These are phyloP conservation scores for Yamadazyma insecticola DNA, from an alignment of 805 yeast genomes.

Conservation along the genomic window DNA sequence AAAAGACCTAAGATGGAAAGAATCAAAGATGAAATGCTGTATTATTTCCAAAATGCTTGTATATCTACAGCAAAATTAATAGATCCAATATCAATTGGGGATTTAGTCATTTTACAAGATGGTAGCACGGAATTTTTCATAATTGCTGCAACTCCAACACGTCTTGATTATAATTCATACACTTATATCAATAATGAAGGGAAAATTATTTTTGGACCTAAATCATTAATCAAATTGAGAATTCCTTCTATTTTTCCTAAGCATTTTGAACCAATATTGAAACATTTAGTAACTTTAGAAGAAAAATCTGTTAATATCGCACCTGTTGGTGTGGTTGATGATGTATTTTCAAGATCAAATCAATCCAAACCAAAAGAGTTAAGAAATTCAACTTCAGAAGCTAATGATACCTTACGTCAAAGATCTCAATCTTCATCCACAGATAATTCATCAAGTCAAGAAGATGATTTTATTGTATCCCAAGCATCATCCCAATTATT, in stretches of 20 bases:
- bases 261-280: slow-evolving; percentile 16
- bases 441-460: slow-evolving; percentile 7
- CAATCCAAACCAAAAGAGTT: slow-evolving; percentile 17
- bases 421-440: slow-evolving; percentile 4
- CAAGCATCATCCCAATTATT: slow-evolving; percentile 32
- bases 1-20: background rate
- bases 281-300: slow-evolving; percentile 25
- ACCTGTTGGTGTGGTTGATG: slow-evolving; percentile 36
- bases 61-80: slow-evolving; percentile 13
- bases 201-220: slow-evolving; percentile 45
- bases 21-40: slow-evolving; percentile 1
- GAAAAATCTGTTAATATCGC: slow-evolving; percentile 26
- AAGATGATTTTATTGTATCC: slow-evolving; percentile 26
- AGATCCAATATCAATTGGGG: slow-evolving; percentile 47
- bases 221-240: slow-evolving; percentile 42
- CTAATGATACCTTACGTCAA: background rate
- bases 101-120: slow-evolving; percentile 51
- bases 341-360: slow-evolving; percentile 19
- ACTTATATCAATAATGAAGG: slow-evolving; percentile 58
- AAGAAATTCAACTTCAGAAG: slow-evolving; percentile 1
- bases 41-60: slow-evolving; percentile 11
- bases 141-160: slow-evolving; percentile 49
- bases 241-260: slow-evolving; percentile 49
- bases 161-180: slow-evolving; percentile 48
- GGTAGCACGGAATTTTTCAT: slow-evolving; percentile 47